phyloP scores from a whole-genome alignment of 495 filamentous ascomycete species.

The Tuber magnatum region DNA sequence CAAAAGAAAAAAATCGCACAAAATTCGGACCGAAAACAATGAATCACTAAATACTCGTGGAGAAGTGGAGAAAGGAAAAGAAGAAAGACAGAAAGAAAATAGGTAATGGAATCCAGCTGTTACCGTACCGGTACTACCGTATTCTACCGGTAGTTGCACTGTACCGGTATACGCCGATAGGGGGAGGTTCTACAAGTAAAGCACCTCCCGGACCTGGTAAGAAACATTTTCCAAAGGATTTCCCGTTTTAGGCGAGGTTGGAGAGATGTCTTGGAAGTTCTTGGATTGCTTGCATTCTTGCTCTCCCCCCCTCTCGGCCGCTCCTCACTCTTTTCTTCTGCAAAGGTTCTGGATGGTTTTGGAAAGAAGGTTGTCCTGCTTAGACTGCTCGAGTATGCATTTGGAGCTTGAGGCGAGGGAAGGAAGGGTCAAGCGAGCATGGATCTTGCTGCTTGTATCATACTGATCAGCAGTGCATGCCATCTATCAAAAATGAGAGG shows the following conservation, averaged over 20 bases:
- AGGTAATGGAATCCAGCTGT: no score
- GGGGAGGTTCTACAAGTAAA: neutral
- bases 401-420: slow-evolving; percentile 6
- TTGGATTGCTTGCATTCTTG: neutral
- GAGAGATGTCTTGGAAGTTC: neutral
- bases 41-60: neutral
- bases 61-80: neutral
- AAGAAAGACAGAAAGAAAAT: no score
- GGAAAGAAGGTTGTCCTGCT: slow-evolving; percentile 35
- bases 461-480: neutral
- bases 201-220: neutral
- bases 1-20: neutral
- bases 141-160: no score
- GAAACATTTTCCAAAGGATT: neutral
- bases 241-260: neutral
- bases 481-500: neutral
- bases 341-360: slow-evolving; percentile 1
- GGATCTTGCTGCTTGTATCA: neutral
- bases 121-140: no score
- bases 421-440: slow-evolving; percentile 30
- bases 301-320: neutral
- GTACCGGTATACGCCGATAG: neutral
- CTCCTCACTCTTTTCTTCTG: neutral
- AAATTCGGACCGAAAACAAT: neutral
- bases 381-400: slow-evolving; percentile 14